These are phyloP conservation scores for Eutypa lata DNA, from an alignment of 2,329 filamentous ascomycete species.

Conservation along the genomic window DNA sequence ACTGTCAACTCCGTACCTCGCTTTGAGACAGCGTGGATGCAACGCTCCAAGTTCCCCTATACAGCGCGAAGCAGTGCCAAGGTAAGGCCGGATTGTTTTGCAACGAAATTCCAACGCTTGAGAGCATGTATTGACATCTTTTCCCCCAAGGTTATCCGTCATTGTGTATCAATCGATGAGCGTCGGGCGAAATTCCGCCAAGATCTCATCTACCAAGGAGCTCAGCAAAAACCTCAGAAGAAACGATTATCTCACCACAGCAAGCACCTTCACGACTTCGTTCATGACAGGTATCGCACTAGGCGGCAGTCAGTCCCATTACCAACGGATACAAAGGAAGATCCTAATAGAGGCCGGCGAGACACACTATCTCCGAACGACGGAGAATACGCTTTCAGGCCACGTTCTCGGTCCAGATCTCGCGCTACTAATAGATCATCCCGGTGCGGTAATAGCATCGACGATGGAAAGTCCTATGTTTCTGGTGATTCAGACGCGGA, in stretches of 20 bases:
- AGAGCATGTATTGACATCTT: neutral
- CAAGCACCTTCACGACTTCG: slow-evolving; percentile 10
- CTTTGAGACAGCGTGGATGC: slow-evolving; percentile 76
- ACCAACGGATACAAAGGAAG: slow-evolving; percentile 1
- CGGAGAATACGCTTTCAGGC: slow-evolving; percentile 26
- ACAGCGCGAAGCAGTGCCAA: slow-evolving; percentile 55
- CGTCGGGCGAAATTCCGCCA: slow-evolving; percentile 69
- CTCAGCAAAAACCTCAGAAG: slow-evolving; percentile 11
- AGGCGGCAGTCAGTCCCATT: slow-evolving; percentile 12
- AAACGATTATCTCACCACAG: slow-evolving; percentile 17
- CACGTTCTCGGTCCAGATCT: slow-evolving; percentile 32
- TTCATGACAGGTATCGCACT: slow-evolving; percentile 36
- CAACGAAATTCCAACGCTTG: too few species aligned
- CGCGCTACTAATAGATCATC: slow-evolving; percentile 19
- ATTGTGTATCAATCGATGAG: slow-evolving; percentile 70
- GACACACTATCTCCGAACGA: slow-evolving; percentile 12
- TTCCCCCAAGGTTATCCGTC: slow-evolving; percentile 56
- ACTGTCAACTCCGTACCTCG: slow-evolving; percentile 77
- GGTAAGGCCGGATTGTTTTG: slow-evolving; percentile 15
- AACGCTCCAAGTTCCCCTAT: slow-evolving; percentile 73
- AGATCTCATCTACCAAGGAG: slow-evolving; percentile 60
- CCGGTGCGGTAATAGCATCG: slow-evolving; percentile 9
- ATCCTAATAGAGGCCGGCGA: slow-evolving; percentile 12
- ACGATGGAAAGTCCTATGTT: slow-evolving; percentile 27
- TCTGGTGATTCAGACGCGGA: slow-evolving; percentile 36